These are phyloP conservation scores for Candida hungchunana DNA, from an alignment of 805 yeast species.

Conservation along the genomic window DNA sequence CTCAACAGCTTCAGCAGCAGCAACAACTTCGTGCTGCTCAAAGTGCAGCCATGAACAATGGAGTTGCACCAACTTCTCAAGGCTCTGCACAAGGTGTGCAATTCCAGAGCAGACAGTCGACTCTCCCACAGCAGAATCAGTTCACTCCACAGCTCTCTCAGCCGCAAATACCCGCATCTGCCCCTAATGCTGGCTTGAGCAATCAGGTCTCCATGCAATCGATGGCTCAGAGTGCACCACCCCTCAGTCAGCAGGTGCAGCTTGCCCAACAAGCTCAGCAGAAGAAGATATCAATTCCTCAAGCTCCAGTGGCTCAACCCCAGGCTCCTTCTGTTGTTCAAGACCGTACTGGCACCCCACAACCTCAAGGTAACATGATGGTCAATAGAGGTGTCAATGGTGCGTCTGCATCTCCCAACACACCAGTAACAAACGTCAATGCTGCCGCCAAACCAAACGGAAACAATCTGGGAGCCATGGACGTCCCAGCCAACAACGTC, in stretches of 20 bases:
- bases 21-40: constrained; percentile 19
- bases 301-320: constrained; percentile 18
- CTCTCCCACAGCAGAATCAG: constrained; percentile 12
- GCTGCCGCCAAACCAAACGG: constrained; percentile 43
- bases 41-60: constrained; percentile 9
- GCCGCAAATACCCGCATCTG: constrained; percentile 2
- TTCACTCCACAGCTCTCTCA: constrained; percentile 16
- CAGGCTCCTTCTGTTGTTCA: constrained; percentile 13
- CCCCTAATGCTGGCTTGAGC: constrained; percentile 3
- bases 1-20: constrained; percentile 14
- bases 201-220: neutral
- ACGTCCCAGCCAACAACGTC: constrained; percentile 27
- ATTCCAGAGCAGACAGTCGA: constrained; percentile 11
- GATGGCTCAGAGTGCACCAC: neutral
- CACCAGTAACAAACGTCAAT: constrained; percentile 44
- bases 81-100: too few relatives aligned
- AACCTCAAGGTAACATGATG: constrained; percentile 12
- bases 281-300: constrained; percentile 14
- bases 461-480: constrained; percentile 22
- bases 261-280: too few relatives aligned
- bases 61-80: too few relatives aligned
- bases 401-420: constrained; percentile 28
- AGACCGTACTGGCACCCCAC: constrained; percentile 22
- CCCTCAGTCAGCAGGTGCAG: too few relatives aligned
- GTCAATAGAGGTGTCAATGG: constrained; percentile 13